Evolutionary conservation across 2,329 filamentous ascomycete genomes (phyloP).

Genomic region (Coniochaeta sp.): DNA sequence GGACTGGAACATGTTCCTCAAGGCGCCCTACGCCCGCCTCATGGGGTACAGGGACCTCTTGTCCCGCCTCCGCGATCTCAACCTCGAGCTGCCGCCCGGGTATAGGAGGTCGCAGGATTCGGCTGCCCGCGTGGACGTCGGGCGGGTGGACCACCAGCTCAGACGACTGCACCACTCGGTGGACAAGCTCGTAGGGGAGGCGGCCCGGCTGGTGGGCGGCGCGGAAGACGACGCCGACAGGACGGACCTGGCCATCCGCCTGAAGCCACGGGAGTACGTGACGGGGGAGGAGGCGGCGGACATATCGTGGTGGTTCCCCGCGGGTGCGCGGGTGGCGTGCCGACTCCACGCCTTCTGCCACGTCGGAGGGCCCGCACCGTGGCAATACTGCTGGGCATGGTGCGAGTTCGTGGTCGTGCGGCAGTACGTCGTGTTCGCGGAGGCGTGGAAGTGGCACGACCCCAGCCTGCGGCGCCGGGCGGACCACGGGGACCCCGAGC

Average conservation of each 20-base stretch:
- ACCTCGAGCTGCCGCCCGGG: slow-evolving; percentile 37
- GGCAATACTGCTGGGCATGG: neutral
- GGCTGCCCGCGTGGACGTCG: neutral
- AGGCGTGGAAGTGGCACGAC: neutral
- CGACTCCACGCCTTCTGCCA: neutral
- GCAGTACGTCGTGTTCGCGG: neutral
- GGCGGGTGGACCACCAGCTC: neutral
- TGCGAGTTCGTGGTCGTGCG: neutral
- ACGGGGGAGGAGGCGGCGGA: neutral
- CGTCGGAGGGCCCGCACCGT: neutral
- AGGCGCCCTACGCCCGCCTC: slow-evolving; percentile 84
- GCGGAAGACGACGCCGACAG: neutral
- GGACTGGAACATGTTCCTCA: slow-evolving; percentile 90
- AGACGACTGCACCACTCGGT: neutral
- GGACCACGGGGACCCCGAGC: too few species aligned
- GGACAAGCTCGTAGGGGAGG: too few species aligned
- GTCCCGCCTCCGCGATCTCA: slow-evolving; percentile 72
- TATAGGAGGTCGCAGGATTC: neutral
- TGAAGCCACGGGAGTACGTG: neutral
- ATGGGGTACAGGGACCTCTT: slow-evolving; percentile 85
- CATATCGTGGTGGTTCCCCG: neutral
- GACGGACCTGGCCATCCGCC: neutral
- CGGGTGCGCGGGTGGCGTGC: neutral
- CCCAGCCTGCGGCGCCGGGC: too few species aligned
- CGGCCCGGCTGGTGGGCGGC: neutral